phyloP scores from a whole-genome alignment of 2,329 filamentous ascomycete species.

The Arthroderma uncinatum region DNA sequence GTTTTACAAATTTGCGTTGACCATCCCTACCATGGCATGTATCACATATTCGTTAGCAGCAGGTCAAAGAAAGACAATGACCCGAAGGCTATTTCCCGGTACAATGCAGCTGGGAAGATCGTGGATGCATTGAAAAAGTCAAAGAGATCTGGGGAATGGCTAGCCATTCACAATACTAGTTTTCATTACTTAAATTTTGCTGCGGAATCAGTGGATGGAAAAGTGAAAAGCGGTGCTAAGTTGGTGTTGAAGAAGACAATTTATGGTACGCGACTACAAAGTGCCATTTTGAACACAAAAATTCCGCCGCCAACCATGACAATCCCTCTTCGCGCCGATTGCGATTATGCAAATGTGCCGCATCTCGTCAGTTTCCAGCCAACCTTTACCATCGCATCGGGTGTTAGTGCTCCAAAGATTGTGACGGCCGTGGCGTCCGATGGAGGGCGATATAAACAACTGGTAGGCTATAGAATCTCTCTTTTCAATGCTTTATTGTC shows the following conservation, averaged over 20 bases:
- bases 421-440: constrained; percentile 70
- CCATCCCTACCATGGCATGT: constrained; percentile 94
- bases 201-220: constrained; percentile 41
- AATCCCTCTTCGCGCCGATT: constrained; percentile 60
- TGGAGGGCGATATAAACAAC: constrained; percentile 70
- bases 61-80: constrained; percentile 59
- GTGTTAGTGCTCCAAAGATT: constrained; percentile 87
- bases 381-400: constrained; percentile 73
- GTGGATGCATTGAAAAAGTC: constrained; percentile 49
- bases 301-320: constrained; percentile 86
- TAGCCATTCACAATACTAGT: constrained; percentile 62
- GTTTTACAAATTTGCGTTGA: constrained; percentile 78
- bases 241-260: constrained; percentile 52
- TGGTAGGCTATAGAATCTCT: constrained; percentile 42
- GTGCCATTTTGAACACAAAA: constrained; percentile 50
- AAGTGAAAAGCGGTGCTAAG: constrained; percentile 57
- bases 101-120: constrained; percentile 60
- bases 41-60: constrained; percentile 81
- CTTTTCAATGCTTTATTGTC: no score
- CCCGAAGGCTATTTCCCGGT: constrained; percentile 60
- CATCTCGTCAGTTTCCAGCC: constrained; percentile 60
- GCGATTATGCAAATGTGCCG: constrained; percentile 67
- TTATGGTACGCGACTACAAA: constrained; percentile 53
- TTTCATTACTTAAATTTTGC: constrained; percentile 47
- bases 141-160: constrained; percentile 48